phyloP scores from a whole-genome alignment of 352 stramenopile species.

The Bremia lactucae region DNA sequence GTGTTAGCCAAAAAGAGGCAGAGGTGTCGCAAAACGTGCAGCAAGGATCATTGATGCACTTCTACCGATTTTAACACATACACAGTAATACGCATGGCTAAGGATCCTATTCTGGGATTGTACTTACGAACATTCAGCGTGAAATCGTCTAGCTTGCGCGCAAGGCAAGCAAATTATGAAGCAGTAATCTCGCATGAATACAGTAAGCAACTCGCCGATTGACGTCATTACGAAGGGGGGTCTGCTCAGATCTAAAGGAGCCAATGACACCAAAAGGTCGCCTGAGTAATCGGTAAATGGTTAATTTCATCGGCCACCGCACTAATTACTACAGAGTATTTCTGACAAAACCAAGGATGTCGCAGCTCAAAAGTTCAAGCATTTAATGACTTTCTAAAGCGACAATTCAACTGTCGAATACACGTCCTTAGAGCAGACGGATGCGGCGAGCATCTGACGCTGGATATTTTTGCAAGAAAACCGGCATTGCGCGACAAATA shows the following conservation, averaged over 20 bases:
- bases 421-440: no score
- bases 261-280: not conserved
- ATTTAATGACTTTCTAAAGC: not conserved
- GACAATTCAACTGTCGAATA: not conserved
- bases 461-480: no score
- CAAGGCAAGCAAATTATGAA: not conserved
- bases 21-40: no score
- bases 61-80: no score
- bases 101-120: not conserved
- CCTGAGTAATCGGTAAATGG: not conserved
- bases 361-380: not conserved
- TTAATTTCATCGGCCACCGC: not conserved
- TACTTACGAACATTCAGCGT: no score
- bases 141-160: not conserved
- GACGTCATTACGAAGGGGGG: not conserved
- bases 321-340: not conserved
- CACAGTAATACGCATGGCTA: no score
- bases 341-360: no score
- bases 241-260: not conserved
- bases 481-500: no score
- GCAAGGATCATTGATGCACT: no score
- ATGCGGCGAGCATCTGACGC: not conserved
- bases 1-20: no score
- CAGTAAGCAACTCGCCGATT: not conserved
- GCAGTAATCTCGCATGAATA: no score